Evolutionary conservation across 345 rosid genomes (phyloP), one percentile per base, ranked within the genome.

Genomic region (Carallia brachiata): DNA sequence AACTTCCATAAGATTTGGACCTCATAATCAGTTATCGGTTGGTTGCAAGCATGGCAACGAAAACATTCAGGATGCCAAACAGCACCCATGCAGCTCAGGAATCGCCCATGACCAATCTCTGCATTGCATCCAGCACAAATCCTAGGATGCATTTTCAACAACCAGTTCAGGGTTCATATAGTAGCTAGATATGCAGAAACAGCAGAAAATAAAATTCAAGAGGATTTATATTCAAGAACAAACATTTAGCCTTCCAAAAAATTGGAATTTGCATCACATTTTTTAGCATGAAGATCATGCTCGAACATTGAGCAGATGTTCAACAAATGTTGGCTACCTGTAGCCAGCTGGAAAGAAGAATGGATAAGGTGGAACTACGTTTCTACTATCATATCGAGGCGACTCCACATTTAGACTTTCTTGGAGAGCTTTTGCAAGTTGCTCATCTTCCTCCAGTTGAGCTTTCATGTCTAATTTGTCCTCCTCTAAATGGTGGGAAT

Each of bases 51-150:
- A 52, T 77, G 73, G 80, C 97, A 91, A n/a, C 93, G 75, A 56
- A 91, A 89, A 75, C 97, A 91, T 77, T 86, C 88, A 28, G 97
- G 96, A 82, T 91, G 97, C 97, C 97, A 91, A 76, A 88, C 79
- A 36, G 84, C 77, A 56, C 84, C 96, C 89, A 86, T 85, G 72
- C 96, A 89, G 77, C 88, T 91, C 68, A 89, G 80, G 71, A 70
- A 92, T 66, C 93, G 83, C 62, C 99, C 99, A 67, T 83, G 92
- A 63, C 97, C 99, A 58, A 96, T 96, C 78, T 89, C 97, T 69
- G 72, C 77, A 57, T 87, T 81, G 86, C 99, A 96, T 61, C 99
- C 99, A 73, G 90, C 95, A 74, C 99, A 96, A 23, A 89, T 83
- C 88, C 99, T 96, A 62, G 60, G 69, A 73, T n/a, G 39, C 57